A percentile compares a stretch with the other conserved stretches of the same genome.
phyloP scores from a whole-genome alignment of 164 flowering plant species.

The Hamamelis virginiana region DNA sequence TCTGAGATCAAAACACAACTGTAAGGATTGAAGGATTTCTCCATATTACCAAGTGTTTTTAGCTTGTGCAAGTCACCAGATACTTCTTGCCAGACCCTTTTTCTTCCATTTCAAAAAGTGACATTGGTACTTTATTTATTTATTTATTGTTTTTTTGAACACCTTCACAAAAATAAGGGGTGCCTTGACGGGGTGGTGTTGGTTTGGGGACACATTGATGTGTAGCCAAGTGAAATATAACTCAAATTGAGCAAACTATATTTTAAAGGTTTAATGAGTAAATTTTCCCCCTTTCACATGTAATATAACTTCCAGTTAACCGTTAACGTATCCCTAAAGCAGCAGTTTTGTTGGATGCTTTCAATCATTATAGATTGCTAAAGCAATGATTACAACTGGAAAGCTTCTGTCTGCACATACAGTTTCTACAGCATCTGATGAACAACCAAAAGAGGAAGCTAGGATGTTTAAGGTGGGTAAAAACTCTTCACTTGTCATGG shows the following conservation, averaged over 20 bases:
- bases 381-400: conserved; percentile 69
- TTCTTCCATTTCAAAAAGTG: neutral
- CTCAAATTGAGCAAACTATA: neutral
- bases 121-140: too few relatives aligned
- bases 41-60: neutral
- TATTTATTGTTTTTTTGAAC: too few relatives aligned
- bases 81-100: neutral
- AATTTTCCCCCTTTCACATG: neutral
- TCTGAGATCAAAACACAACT: too few relatives aligned
- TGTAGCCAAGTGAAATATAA: neutral
- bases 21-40: too few relatives aligned
- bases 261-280: neutral
- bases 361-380: conserved; percentile 61
- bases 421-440: conserved; percentile 31
- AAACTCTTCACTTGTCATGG: neutral
- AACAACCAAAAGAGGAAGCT: conserved; percentile 46
- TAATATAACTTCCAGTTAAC: too few relatives aligned
- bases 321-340: neutral
- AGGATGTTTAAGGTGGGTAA: conserved; percentile 66
- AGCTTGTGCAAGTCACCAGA: neutral
- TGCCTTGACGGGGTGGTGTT: too few relatives aligned
- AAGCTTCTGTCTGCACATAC: conserved; percentile 53
- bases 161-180: too few relatives aligned
- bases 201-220: neutral
- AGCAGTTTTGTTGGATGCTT: conserved; percentile 13